Base-by-base conservation (phyloP, 257 asterid genomes). In the Primulina huaijiensis region DNA sequence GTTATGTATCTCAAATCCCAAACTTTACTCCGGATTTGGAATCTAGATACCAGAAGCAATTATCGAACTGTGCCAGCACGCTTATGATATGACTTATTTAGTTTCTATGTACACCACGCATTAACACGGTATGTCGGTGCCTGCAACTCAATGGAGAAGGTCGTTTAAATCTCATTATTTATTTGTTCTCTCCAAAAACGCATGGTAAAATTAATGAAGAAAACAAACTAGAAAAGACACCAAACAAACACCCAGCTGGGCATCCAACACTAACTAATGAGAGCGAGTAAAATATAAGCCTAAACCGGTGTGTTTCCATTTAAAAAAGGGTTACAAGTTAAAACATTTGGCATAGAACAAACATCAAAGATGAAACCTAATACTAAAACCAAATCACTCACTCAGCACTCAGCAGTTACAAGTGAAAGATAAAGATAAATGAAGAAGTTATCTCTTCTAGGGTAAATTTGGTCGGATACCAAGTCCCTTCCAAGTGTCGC, bases 401-500 rank as follows among this genome's bases (percentile, higher is more conserved):
- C 57, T 17, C 21, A 16, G 57, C 57, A 50, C 57, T 17, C 21
- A 50, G 57, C 57, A 4, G 57, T 50, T 50, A 50, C 8, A 50
- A 14, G 6, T 46, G 55, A 46, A 40, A 43, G 20, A 46, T 46
- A 46, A 50, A 50, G 21, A 50, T 21, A 17, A 50, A 16, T 17
- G 16, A 5, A 50, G 21, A 4, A 1, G 57, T 50, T 17, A 50
- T 14, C 55, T 16, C 55, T 43, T 43, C 55, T 12, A n/a, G 11
- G 19, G 4, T 43, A 43, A 43, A 43, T 43, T 43, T 3, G 55
- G 55, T 43, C 20, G 8, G 57, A 50, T 50, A 17, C 68, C 74
- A 46, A 60, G 20, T 68, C 64, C 72, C 64, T 68, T 76, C 52
- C 31, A 16, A 68, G 71, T 25, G 4, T 65, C 56, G 59, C 75